Evolutionary conservation across 148 eudicot genomes (phyloP).

Genomic region (Dysphania ambrosioides): DNA sequence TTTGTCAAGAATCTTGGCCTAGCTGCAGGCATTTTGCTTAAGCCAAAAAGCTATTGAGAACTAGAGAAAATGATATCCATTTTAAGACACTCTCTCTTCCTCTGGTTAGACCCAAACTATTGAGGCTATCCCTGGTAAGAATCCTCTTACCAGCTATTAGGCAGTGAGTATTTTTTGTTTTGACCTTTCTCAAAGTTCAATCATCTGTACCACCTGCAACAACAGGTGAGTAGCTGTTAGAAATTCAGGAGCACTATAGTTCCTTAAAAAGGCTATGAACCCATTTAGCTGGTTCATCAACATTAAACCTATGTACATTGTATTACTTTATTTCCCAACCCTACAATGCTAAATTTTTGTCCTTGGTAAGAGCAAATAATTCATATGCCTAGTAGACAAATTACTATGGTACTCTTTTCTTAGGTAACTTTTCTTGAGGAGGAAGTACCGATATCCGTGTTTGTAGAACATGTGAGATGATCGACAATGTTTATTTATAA

Average conservation of each 20-base stretch:
- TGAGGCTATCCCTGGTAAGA: conserved; percentile 19
- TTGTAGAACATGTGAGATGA: too few relatives aligned
- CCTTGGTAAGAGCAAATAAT: neutral
- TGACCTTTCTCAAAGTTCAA: neutral
- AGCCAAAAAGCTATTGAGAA: neutral
- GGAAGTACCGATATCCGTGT: too few relatives aligned
- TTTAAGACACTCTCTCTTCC: conserved; percentile 5
- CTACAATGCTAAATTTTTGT: too few relatives aligned
- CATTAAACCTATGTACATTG: too few relatives aligned
- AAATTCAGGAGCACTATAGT: neutral
- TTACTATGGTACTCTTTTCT: too few relatives aligned
- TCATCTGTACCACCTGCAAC: neutral
- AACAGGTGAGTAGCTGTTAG: too few relatives aligned
- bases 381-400: too few relatives aligned
- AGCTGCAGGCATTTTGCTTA: neutral
- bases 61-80: conserved; percentile 8
- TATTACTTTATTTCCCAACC: neutral
- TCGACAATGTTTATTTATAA: neutral
- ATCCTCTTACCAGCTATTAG: neutral
- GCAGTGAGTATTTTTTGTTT: neutral
- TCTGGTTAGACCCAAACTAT: conserved; percentile 10
- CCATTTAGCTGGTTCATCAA: neutral
- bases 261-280: neutral
- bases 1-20: too few relatives aligned
- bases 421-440: too few relatives aligned